Evolutionary conservation across 2,329 filamentous ascomycete genomes (phyloP), one percentile per base, ranked within the genome.

Genomic region (Stachybotrys echinatus): DNA sequence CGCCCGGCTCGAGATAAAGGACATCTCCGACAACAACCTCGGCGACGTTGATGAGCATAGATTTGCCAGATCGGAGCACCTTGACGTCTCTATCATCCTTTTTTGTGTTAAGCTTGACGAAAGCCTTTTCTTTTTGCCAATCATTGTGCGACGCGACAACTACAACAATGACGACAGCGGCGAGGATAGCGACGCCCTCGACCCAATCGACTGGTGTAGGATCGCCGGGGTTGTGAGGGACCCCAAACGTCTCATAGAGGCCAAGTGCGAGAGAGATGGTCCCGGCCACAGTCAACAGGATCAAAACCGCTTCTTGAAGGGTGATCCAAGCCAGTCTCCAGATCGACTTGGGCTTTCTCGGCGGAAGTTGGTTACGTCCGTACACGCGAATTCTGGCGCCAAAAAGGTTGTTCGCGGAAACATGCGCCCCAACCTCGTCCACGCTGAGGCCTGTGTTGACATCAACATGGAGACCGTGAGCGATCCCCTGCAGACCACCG

Each of bases 221-320:
- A 4, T 69, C 65, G 6, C 68, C 71, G 3, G 68, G 63, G 3
- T 66, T 58, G 48, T 77, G 74, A 49, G 75, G 52, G 54, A 70
- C 59, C 23, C 78, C 77, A 42, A 87, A 76, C 0, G 82, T 85
- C 63, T 88, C 80, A 58, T 89, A 89, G 2, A 90, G 69, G 10
- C 87, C 86, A 10, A 89, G 72, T 7, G 81, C 83, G 7, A 89
- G 67, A 1, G 85, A 89, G 12, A 89, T 75, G 12, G 84, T 71
- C 2, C 86, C 87, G 10, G 86, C 86, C 31, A 82, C 74, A 0
- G 84, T 86, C 52, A 89, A 69, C 6, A 89, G 68, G 39, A 89
- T 84, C 38, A 90, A 76, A 31, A 89, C 83, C 55, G 86, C 87
- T 65, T 89, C 87, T 56, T 88, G 86, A 64, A 87, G 88, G 3